Evolutionary conservation across 2,329 filamentous ascomycete species (phyloP).

Genomic region (Epichloe bromicola): DNA sequence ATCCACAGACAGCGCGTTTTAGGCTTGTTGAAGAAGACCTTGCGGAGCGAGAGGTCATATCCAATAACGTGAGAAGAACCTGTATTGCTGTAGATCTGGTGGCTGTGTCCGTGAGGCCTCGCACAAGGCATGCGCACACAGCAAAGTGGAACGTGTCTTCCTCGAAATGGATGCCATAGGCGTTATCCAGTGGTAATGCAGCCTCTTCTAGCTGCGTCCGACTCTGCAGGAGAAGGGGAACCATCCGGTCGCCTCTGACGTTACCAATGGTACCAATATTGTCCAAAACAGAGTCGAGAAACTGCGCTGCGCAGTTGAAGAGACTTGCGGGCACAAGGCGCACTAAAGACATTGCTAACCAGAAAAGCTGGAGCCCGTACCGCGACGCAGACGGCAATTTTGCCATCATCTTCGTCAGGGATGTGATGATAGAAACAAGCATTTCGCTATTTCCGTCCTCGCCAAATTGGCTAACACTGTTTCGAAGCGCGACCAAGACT

Average conservation of each 20-base stretch:
- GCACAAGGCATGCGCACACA: conserved; percentile 49
- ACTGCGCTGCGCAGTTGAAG: conserved; percentile 53
- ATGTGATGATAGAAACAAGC: conserved; percentile 54
- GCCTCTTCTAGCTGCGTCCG: conserved; percentile 48
- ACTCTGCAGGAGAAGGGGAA: conserved; percentile 46
- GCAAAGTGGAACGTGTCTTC: conserved; percentile 54
- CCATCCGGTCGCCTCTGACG: conserved; percentile 45
- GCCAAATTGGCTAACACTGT: conserved; percentile 50
- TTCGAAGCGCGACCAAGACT: conserved; percentile 53
- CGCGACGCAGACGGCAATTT: conserved; percentile 54
- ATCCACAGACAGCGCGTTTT: conserved; percentile 18
- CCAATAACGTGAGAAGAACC: conserved; percentile 48
- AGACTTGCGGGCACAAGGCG: conserved; percentile 48
- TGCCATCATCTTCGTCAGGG: conserved; percentile 57
- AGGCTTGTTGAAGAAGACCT: background rate
- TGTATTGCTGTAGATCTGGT: conserved; percentile 46
- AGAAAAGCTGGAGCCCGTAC: conserved; percentile 57
- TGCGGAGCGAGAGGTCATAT: conserved; percentile 18
- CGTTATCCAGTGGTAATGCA: conserved; percentile 47
- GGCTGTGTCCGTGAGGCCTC: conserved; percentile 48
- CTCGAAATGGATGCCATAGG: conserved; percentile 53
- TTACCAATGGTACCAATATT: conserved; percentile 51
- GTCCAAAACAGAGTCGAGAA: conserved; percentile 50
- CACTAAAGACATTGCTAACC: conserved; percentile 54
- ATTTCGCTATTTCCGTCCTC: conserved; percentile 54